phyloP scores from a whole-genome alignment of 768 basidiomycete species.

The Boletus fagicola region DNA sequence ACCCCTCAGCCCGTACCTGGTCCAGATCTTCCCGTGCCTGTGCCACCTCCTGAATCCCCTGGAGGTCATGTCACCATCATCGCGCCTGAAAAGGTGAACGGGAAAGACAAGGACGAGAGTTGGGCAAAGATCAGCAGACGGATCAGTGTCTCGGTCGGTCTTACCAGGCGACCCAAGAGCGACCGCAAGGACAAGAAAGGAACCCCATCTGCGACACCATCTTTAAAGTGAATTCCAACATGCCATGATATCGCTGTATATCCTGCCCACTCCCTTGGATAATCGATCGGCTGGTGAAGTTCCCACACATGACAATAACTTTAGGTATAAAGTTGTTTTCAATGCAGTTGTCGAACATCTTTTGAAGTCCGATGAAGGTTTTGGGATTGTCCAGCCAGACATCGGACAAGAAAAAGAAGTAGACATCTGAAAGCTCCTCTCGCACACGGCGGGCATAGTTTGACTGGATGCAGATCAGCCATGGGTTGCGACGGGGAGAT shows the following conservation, averaged over 20 bases:
- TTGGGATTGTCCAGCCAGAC: conserved; percentile 91
- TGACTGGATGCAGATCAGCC: conserved; percentile 40
- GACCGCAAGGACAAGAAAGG: conserved; percentile 40
- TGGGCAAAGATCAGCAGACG: conserved; percentile 69
- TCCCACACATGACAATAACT: conserved; percentile 90
- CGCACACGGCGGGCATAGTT: conserved; percentile 61
- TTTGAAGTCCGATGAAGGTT: conserved; percentile 73
- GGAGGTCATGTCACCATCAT: conserved; percentile 37
- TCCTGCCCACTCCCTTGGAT: conserved; percentile 75
- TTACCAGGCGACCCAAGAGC: conserved; percentile 35
- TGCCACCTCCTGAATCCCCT: conserved; percentile 12
- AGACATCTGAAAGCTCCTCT: conserved; percentile 69
- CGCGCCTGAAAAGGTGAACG: conserved; percentile 34
- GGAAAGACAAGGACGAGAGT: conserved; percentile 41
- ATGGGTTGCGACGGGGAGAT: neutral
- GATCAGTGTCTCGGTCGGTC: conserved; percentile 57
- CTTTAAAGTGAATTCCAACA: neutral
- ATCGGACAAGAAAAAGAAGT: conserved; percentile 94
- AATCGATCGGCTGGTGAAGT: conserved; percentile 85
- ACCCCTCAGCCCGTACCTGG: conserved; percentile 5
- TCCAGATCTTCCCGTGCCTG: conserved; percentile 3
- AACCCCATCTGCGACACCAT: too few species aligned
- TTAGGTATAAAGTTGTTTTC: conserved; percentile 86
- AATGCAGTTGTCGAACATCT: conserved; percentile 87
- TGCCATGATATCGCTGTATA: conserved; percentile 84